Base-by-base conservation (phyloP, 768 basidiomycete species). In the Lentinula aciculospora region DNA sequence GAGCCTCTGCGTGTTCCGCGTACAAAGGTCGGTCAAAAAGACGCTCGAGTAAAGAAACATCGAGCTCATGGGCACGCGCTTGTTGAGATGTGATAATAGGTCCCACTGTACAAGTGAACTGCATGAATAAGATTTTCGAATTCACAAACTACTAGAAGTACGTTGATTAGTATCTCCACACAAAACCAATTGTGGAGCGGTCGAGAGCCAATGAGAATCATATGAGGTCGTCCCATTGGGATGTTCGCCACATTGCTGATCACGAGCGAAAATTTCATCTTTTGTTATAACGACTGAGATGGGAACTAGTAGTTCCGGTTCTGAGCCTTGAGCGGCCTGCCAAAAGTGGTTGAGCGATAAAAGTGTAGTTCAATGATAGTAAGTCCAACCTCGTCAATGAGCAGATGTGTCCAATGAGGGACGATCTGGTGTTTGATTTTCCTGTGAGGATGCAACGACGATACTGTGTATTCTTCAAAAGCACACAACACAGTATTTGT, bases 131-230 rank as follows among this genome's bases (percentile, higher is more conserved):
- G 9, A 25, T n/a, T 17, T 15, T 39, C n/a, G 13, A 49, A 25
- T 47, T 46, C 28, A 61, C 21, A 45, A 39, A 19, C n/a, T 48
- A 29, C 42, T 57, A 23, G 27, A 28, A 66, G 75, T 59, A 80
- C 80, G 68, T 62, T 81, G 80, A 58, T 80, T 76, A 19, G 75
- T 69, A 62, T 81, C 80, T 44, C 80, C 80, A 63, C 80, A 80
- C n/a, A 81, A 70, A 21, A 77, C 71, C 15, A 81, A 68, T 58
- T 80, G 79, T 10, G 80, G 80, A 34, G 67, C 65, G 25, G 70
- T 65, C 23, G 65, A 51, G 28, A 61, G 21, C 42, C 45, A 45
- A n/a, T 57, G 56, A 28, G 48, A 44, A 31, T 48, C 54, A 29
- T 7, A 49, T 13, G 56, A n/a, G 12, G 23, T 42, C 13, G 44